These are phyloP conservation scores for Nothopassalora personata DNA, from an alignment of 2,329 filamentous ascomycete genomes.

Conservation along the genomic window DNA sequence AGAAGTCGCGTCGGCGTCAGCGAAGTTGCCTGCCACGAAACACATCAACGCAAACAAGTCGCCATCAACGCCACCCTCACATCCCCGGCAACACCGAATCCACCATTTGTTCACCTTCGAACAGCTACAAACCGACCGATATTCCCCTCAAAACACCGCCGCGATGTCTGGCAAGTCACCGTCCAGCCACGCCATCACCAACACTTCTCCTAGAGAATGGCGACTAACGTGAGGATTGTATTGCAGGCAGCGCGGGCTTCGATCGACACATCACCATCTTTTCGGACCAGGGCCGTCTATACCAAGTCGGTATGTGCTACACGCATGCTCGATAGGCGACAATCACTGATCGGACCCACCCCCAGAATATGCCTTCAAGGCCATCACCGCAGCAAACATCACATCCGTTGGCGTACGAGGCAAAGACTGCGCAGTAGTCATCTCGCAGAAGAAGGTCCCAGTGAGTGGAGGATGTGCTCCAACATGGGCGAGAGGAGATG, in stretches of 20 bases:
- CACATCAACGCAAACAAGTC: neutral
- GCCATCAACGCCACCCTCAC: neutral
- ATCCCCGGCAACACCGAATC: neutral
- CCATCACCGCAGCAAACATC: slow-evolving; percentile 98
- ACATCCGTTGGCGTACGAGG: slow-evolving; percentile 93
- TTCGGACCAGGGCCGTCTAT: slow-evolving; percentile 94
- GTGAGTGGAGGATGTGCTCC: slow-evolving; percentile 52
- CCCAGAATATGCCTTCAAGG: slow-evolving; percentile 99
- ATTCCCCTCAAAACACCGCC: slow-evolving; percentile 10
- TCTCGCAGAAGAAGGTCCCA: slow-evolving; percentile 99
- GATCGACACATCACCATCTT: slow-evolving; percentile 99
- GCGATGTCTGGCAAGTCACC: slow-evolving; percentile 29
- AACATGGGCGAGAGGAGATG: neutral
- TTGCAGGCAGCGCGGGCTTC: slow-evolving; percentile 75
- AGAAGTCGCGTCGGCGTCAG: neutral
- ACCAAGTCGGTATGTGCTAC: slow-evolving; percentile 87
- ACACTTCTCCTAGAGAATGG: slow-evolving; percentile 7
- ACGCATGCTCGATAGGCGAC: slow-evolving; percentile 1
- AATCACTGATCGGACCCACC: slow-evolving; percentile 18
- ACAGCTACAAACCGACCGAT: neutral
- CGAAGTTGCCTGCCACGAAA: neutral
- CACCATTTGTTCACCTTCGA: neutral
- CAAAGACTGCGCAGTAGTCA: slow-evolving; percentile 93
- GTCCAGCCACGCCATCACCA: neutral
- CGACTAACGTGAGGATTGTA: slow-evolving; percentile 15